A percentile compares a stretch with the other conserved stretches of the same genome.
These are phyloP conservation scores for Alternaria triticimaculans DNA, from an alignment of 2,329 filamentous ascomycete genomes.

Conservation along the genomic window DNA sequence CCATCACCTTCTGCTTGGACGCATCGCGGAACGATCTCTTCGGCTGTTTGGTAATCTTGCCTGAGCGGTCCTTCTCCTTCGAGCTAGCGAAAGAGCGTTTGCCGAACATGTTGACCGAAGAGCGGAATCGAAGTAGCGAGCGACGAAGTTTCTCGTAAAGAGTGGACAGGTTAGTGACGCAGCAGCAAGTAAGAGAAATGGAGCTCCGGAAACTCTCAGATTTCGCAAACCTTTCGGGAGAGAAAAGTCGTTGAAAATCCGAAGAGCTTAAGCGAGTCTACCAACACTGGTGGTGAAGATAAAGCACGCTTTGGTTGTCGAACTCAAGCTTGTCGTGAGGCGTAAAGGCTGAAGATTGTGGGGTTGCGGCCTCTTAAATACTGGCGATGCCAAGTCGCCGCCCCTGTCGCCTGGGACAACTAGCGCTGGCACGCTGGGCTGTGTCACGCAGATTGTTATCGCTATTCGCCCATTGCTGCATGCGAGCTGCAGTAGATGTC, in stretches of 20 bases:
- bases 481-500: constrained; percentile 18
- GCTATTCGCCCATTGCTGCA: constrained; percentile 40
- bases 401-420: constrained; percentile 34
- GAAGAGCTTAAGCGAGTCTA: constrained; percentile 46
- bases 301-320: constrained; percentile 49
- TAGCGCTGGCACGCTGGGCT: constrained; percentile 39
- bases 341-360: constrained; percentile 39
- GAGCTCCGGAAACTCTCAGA: constrained; percentile 62
- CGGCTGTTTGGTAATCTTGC: constrained; percentile 80
- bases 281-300: constrained; percentile 45
- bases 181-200: constrained; percentile 53
- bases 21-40: constrained; percentile 81
- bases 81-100: constrained; percentile 83
- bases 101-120: constrained; percentile 73
- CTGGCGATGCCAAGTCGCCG: constrained; percentile 35
- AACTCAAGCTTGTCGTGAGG: constrained; percentile 50
- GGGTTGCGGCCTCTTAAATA: constrained; percentile 43
- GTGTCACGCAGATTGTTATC: constrained; percentile 26
- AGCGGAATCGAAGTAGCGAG: constrained; percentile 49
- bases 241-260: constrained; percentile 42
- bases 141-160: constrained; percentile 55
- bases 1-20: constrained; percentile 73
- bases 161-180: constrained; percentile 60
- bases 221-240: constrained; percentile 40
- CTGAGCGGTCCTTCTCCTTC: constrained; percentile 83